Evolutionary conservation across 1,284 basidiomycete species (phyloP).

Genomic region (Coniophora puteana): DNA sequence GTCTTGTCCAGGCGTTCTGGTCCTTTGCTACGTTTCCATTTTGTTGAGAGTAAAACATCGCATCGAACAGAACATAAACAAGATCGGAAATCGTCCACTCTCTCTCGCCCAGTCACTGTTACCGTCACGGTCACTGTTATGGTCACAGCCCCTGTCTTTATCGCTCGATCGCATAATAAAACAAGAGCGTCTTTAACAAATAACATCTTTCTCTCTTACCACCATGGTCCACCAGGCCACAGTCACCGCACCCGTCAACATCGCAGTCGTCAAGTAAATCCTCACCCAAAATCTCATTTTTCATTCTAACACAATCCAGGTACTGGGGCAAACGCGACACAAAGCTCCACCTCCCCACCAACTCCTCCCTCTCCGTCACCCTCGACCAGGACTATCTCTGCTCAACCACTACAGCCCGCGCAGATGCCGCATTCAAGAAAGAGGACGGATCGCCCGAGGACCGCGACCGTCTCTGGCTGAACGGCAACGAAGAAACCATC

Average conservation of each 20-base stretch:
- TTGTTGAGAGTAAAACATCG: conserved; percentile 79
- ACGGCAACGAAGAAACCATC: conserved; percentile 89
- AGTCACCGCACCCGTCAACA: conserved; percentile 92
- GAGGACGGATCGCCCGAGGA: too few species aligned
- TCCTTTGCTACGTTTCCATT: conserved; percentile 46
- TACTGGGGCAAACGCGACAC: conserved; percentile 99
- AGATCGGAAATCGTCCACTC: too few species aligned
- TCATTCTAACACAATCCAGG: conserved; percentile 38
- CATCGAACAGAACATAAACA: too few species aligned
- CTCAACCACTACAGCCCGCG: conserved; percentile 90
- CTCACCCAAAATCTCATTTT: conserved; percentile 2
- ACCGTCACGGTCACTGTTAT: background rate
- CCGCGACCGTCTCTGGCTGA: conserved; percentile 91
- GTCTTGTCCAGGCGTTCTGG: conserved; percentile 68
- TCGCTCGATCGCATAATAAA: conserved; percentile 6
- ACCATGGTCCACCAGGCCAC: conserved; percentile 83
- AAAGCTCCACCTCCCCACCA: conserved; percentile 93
- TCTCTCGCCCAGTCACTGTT: conserved; percentile 6
- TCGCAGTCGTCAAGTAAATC: conserved; percentile 90
- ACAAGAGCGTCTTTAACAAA: background rate
- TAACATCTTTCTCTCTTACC: conserved; percentile 13
- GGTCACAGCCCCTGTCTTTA: conserved; percentile 17
- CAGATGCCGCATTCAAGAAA: conserved; percentile 67
- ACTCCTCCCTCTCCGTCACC: conserved; percentile 96
- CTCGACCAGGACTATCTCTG: conserved; percentile 95